Base-by-base conservation (phyloP, 495 filamentous ascomycete species). In the Aspergillus sclerotiicarbonarius region DNA sequence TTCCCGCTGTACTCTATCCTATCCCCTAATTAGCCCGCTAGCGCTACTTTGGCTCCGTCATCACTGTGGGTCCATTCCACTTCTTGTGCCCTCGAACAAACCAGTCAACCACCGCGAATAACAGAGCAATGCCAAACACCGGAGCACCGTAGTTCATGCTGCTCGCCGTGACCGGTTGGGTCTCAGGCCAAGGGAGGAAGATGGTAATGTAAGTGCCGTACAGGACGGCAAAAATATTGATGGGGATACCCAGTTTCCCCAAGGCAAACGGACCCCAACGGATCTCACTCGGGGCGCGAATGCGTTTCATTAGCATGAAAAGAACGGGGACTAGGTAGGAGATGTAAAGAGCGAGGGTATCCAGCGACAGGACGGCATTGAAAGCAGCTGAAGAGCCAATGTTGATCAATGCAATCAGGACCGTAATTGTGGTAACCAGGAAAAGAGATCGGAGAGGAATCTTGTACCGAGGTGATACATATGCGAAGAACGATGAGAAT, bases 261-360 rank as follows among this genome's bases (percentile, higher is more conserved):
- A 73, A 54, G 3, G 50, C 53, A 61, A 65, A 75, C 7, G 71
- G 69, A 7, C 72, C 72, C 32, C 60, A 72, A 21, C 25, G 46
- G 10, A 75, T 49, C 54, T 49, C 9, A 18, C 65, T 30, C 45
- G 50, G 48, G 25, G 51, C 60, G 51, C 56, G 60, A 33, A 64
- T 53, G 0, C 63, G 67, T 5, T 55, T 61, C 30, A 59, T 69
- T 10, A 77, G 57, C 48, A 79, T 53, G 37, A 80, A 69, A 33
- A 72, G 43, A 50, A 75, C 71, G 21, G 80, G 80, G 21, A 81
- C 71, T 10, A 77, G 63, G 64, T 83, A 83, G 10, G 80, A 81
- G 32, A 78, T 65, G 39, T 76, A 75, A 6, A 82, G 66, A 2
- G 67, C 74, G 44, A 76, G 67, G 21, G 73, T 73, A 19, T 68